A percentile compares a stretch with the other conserved stretches of the same genome.
These are phyloP conservation scores for Fusarium palustre DNA, from an alignment of 2,329 filamentous ascomycete species.

Conservation along the genomic window DNA sequence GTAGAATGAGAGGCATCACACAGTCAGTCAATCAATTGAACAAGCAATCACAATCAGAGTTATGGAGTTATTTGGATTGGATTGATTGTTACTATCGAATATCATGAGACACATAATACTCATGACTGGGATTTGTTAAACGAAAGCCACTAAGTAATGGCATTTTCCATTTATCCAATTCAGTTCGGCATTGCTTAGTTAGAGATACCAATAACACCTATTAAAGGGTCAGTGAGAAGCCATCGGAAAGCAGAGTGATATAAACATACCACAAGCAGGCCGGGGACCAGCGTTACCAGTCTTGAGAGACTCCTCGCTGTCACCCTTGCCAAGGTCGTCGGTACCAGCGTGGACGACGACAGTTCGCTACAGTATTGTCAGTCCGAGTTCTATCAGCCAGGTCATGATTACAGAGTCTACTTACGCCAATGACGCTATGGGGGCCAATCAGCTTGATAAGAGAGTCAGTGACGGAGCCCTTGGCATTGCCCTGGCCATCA, in stretches of 20 bases:
- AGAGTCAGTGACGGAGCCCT: slow-evolving; percentile 83
- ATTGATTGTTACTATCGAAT: slow-evolving; percentile 38
- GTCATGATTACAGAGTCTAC: slow-evolving; percentile 40
- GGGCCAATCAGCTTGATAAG: slow-evolving; percentile 96
- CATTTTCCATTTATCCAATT: slow-evolving; percentile 10
- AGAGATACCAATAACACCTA: slow-evolving; percentile 90
- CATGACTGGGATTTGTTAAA: not conserved
- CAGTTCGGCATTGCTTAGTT: slow-evolving; percentile 61
- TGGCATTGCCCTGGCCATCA: slow-evolving; percentile 89
- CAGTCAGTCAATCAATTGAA: not conserved
- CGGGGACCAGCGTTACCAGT: slow-evolving; percentile 95
- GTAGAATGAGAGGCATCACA: not conserved
- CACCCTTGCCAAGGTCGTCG: slow-evolving; percentile 95
- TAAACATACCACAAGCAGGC: slow-evolving; percentile 86
- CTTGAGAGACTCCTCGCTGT: slow-evolving; percentile 95
- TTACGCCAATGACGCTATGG: slow-evolving; percentile 92
- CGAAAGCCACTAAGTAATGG: not conserved
- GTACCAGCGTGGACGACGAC: slow-evolving; percentile 95
- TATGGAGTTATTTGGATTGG: slow-evolving; percentile 9
- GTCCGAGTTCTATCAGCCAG: not conserved
- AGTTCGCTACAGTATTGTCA: slow-evolving; percentile 74
- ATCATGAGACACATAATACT: slow-evolving; percentile 6
- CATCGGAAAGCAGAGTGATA: not conserved
- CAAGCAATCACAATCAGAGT: not conserved
- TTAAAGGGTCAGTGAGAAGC: slow-evolving; percentile 25